These are phyloP conservation scores for Dioszegia aurantiaca DNA, from an alignment of 768 basidiomycete genomes.

Conservation along the genomic window DNA sequence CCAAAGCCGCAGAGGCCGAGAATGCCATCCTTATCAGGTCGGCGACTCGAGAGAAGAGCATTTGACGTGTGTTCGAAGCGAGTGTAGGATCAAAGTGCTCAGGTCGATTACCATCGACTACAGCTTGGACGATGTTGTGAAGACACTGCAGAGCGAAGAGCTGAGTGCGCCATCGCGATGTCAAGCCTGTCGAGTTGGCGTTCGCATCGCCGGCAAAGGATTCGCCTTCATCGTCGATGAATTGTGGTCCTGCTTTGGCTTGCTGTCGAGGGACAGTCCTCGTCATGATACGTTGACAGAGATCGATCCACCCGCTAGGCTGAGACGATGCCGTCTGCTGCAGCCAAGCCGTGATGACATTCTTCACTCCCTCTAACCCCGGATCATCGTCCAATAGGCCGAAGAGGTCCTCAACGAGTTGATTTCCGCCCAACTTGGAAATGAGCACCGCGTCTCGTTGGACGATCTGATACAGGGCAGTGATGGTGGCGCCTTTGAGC, in stretches of 20 bases:
- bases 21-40: conserved; percentile 98
- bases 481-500: conserved; percentile 89
- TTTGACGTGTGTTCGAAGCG: conserved; percentile 58
- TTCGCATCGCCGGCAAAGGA: conserved; percentile 58
- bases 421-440: conserved; percentile 90
- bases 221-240: conserved; percentile 87
- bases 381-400: conserved; percentile 93
- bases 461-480: conserved; percentile 92
- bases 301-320: conserved; percentile 95
- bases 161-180: conserved; percentile 91
- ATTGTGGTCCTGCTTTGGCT: conserved; percentile 44
- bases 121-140: conserved; percentile 78
- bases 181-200: conserved; percentile 27
- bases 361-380: conserved; percentile 84
- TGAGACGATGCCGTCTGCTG: conserved; percentile 88
- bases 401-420: conserved; percentile 89
- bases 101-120: conserved; percentile 66
- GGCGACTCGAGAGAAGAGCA: conserved; percentile 79
- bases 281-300: conserved; percentile 96
- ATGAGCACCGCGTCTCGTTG: conserved; percentile 89
- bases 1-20: conserved; percentile 92
- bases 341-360: conserved; percentile 91
- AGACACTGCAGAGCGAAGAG: conserved; percentile 89
- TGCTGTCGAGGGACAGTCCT: conserved; percentile 61
- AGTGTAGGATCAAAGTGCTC: conserved; percentile 77